Conservation (phyloP, 2,329 filamentous ascomycete species). For the Penicillium sp. region DNA sequence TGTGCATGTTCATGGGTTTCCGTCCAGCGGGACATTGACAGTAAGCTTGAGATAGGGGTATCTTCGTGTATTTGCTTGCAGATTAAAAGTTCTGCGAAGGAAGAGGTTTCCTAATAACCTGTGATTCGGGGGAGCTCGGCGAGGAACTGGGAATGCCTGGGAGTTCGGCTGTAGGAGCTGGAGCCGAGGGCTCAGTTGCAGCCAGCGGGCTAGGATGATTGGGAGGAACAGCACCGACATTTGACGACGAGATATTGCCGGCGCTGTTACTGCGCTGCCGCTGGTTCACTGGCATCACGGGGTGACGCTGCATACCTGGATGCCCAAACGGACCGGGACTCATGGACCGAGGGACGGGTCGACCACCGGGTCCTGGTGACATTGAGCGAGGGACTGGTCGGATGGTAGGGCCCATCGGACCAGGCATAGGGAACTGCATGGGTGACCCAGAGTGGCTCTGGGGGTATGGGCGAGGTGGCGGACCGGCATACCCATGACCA, state of each 20-base stretch:
- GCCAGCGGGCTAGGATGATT: constrained; percentile 29
- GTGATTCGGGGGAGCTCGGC: constrained; percentile 32
- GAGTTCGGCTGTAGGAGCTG: constrained; percentile 36
- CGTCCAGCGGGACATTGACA: constrained; percentile 17
- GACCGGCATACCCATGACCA: constrained; percentile 28
- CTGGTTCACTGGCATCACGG: constrained; percentile 36
- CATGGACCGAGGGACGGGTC: constrained; percentile 27
- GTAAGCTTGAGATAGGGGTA: neutral
- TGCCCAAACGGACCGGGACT: constrained; percentile 44
- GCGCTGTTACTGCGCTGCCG: constrained; percentile 45
- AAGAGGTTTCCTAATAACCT: constrained; percentile 54
- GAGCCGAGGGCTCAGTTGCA: constrained; percentile 13
- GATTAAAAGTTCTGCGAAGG: constrained; percentile 31
- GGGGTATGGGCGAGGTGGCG: constrained; percentile 26
- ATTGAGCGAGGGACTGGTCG: constrained; percentile 35
- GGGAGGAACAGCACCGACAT: constrained; percentile 15
- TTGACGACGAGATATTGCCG: constrained; percentile 28
- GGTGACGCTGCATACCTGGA: constrained; percentile 37
- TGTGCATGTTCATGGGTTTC: constrained; percentile 19
- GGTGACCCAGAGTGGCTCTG: constrained; percentile 29
- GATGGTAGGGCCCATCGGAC: constrained; percentile 26
- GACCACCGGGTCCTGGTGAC: constrained; percentile 30
- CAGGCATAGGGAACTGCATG: constrained; percentile 29
- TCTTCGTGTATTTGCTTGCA: neutral
- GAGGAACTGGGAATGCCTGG: constrained; percentile 43